Percentiles rank a stretch among this genome's conserved stretches.
Evolutionary conservation across 2,329 filamentous ascomycete genomes (phyloP).

Genomic region (Diaporthe citrichinensis): DNA sequence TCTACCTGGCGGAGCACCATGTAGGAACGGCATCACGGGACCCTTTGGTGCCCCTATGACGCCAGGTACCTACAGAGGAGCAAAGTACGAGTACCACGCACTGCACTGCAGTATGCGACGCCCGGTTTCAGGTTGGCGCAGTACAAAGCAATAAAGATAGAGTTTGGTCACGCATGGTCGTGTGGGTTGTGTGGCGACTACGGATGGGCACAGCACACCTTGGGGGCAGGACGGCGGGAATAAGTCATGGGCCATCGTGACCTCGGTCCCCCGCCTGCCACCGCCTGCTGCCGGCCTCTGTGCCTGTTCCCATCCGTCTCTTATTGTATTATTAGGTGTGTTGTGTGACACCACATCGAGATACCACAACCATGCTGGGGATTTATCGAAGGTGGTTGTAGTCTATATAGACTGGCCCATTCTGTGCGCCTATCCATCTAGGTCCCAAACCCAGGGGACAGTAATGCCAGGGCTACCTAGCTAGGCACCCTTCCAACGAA

Average conservation of each 20-base stretch:
- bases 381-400: not conserved
- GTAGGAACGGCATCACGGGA: conserved; percentile 36
- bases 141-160: conserved; percentile 22
- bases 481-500: not conserved
- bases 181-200: conserved; percentile 9
- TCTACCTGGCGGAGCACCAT: conserved; percentile 20
- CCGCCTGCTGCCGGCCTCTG: not conserved
- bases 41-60: not conserved
- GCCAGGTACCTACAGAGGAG: not conserved
- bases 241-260: conserved; percentile 31
- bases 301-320: not conserved
- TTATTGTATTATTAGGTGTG: not conserved
- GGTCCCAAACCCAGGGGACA: not conserved
- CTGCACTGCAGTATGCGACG: not conserved
- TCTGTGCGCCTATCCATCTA: too few species aligned
- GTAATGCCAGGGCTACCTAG: not conserved
- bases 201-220: not conserved
- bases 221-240: not conserved
- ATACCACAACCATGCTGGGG: not conserved
- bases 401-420: not conserved
- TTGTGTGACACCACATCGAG: not conserved
- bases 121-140: conserved; percentile 31
- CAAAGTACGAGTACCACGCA: not conserved
- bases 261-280: conserved; percentile 7
- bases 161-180: conserved; percentile 19